Base-by-base conservation (phyloP, 2,329 filamentous ascomycete species). In the Didymella segeticola region DNA sequence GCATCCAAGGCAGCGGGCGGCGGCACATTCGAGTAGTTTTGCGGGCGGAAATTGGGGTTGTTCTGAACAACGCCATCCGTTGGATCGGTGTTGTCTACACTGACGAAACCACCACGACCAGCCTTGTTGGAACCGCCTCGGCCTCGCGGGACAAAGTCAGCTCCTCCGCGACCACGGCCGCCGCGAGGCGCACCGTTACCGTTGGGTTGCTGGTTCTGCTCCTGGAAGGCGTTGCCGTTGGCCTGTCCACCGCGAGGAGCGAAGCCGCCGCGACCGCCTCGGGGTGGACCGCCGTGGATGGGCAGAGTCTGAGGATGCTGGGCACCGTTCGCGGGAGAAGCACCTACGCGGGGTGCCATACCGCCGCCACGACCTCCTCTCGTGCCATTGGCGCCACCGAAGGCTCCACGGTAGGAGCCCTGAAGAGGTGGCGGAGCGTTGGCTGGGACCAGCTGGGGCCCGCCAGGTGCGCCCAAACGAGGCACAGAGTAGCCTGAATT, bases 371-470 rank as follows among this genome's bases (percentile, higher is more conserved):
- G 77, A 27, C 77, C 71, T 29, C 73, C 73, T n/a, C 55, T 66
- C 41, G 65, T 64, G 38, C 72, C 74, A 52, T 75, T 76, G 38
- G 75, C 67, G 37, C 83, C 82, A 29, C 77, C 67, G 15, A 85
- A 76, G 34, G 83, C 85, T 52, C 83, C 83, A 34, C 82, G 78
- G 75, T 82, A 88, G 15, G 83, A 84, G 15, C 83, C 82, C 50
- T 76, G 77, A 25, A 88, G 75, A n/a, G 84, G 81, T 14, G 81
- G 77, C 50, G 86, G 86, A n/a, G 79, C 67, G 8, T 72, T 62
- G 19, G 85, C 85, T 43, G 83, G 79, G 56, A 78, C 78, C 56
- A 86, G 75, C 72, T 93, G 89, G 12, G 84, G 80, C 26, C 80
- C 82, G 27, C 81, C 75, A 15, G 79, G 83, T 64, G 79, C 80